phyloP scores from a whole-genome alignment of 805 yeast species.

The Huiozyma naganishii region DNA sequence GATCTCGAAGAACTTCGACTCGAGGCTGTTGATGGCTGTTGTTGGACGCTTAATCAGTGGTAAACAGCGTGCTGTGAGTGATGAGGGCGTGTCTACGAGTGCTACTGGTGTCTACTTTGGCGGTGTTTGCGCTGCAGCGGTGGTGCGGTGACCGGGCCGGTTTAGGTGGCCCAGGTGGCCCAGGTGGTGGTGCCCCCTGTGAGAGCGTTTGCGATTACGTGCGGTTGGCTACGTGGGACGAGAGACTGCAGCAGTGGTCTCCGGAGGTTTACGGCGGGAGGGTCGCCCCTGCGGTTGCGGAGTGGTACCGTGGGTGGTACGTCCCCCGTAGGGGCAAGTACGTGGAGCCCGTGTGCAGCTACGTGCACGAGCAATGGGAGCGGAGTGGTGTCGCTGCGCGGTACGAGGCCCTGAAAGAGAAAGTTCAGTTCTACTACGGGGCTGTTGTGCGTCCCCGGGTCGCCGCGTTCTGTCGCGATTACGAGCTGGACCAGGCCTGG shows the following conservation, averaged over 20 bases:
- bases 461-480: neutral
- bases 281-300: neutral
- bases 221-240: neutral
- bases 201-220: neutral
- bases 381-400: neutral
- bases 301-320: neutral
- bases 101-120: neutral
- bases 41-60: neutral
- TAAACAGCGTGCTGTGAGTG: neutral
- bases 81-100: neutral
- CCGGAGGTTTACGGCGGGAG: neutral
- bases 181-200: too few relatives aligned
- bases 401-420: neutral
- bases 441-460: constrained; percentile 7
- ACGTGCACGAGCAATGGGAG: neutral
- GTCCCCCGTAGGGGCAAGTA: neutral
- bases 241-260: neutral
- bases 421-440: constrained; percentile 6
- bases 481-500: too few relatives aligned
- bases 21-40: too few relatives aligned
- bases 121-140: neutral
- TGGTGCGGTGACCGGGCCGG: neutral
- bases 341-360: neutral
- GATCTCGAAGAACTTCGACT: too few relatives aligned
- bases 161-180: neutral